Evolutionary conservation across 2,329 filamentous ascomycete species (phyloP).

Genomic region (Colletotrichum sp.): DNA sequence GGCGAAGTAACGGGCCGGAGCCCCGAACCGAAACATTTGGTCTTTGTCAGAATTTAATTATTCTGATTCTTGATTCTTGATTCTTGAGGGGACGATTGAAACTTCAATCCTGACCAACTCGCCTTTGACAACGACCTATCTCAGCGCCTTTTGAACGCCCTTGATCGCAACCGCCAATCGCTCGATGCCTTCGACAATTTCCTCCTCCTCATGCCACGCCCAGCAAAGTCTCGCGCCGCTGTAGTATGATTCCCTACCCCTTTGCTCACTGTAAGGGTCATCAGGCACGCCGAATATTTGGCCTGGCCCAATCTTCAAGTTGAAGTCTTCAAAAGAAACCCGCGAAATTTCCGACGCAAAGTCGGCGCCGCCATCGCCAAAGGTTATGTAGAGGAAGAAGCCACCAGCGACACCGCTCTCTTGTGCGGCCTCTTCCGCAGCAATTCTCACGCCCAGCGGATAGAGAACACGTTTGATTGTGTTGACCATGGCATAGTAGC

Average conservation of each 20-base stretch:
- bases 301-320: constrained; percentile 60
- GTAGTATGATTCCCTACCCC: constrained; percentile 19
- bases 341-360: constrained; percentile 50
- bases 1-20: neutral
- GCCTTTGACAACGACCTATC: neutral
- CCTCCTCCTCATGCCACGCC: constrained; percentile 71
- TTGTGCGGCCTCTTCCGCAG: neutral
- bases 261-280: constrained; percentile 33
- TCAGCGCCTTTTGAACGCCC: neutral
- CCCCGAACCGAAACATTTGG: neutral
- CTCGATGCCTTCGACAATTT: constrained; percentile 71
- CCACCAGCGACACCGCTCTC: constrained; percentile 48
- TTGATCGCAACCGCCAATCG: constrained; percentile 51
- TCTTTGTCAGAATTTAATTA: neutral
- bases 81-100: neutral
- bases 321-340: constrained; percentile 54
- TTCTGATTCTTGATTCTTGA: neutral
- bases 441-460: constrained; percentile 42
- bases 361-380: constrained; percentile 46
- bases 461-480: neutral
- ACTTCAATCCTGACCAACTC: neutral
- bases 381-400: constrained; percentile 68
- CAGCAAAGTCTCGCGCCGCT: constrained; percentile 67
- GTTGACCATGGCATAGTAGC: neutral
- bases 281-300: constrained; percentile 56